These are phyloP conservation scores for Myochromella boudieri DNA, from an alignment of 768 basidiomycete genomes.

Conservation along the genomic window DNA sequence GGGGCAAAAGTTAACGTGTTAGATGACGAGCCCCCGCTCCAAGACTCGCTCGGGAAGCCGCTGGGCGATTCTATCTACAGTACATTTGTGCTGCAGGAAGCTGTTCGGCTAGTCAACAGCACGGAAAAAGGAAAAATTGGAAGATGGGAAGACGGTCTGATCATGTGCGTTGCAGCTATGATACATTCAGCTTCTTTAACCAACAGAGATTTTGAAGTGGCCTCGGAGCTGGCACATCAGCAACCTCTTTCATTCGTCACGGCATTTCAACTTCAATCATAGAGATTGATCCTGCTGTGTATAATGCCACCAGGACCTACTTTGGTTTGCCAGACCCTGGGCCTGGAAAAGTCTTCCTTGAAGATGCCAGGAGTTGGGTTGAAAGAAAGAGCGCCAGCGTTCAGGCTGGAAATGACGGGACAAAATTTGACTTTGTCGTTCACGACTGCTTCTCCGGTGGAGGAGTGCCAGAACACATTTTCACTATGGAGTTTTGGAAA, in stretches of 20 bases:
- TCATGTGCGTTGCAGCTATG: constrained; percentile 57
- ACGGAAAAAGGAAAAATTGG: constrained; percentile 36
- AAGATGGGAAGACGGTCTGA: constrained; percentile 52
- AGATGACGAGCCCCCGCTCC: constrained; percentile 38
- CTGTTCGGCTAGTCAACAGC: constrained; percentile 65
- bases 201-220: constrained; percentile 52
- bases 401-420: constrained; percentile 25
- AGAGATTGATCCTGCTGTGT: constrained; percentile 94
- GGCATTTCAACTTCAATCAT: constrained; percentile 75
- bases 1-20: constrained; percentile 45
- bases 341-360: constrained; percentile 60
- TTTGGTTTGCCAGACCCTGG: constrained; percentile 77
- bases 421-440: constrained; percentile 67
- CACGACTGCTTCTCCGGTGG: constrained; percentile 97
- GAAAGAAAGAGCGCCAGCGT: constrained; percentile 33
- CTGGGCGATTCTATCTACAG: constrained; percentile 82
- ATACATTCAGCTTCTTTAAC: constrained; percentile 5
- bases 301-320: constrained; percentile 73
- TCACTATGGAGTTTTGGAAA: constrained; percentile 81
- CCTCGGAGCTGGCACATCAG: constrained; percentile 82
- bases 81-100: constrained; percentile 87
- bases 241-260: constrained; percentile 70
- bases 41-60: constrained; percentile 51
- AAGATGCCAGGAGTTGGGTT: constrained; percentile 80
- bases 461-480: constrained; percentile 83